phyloP scores from a whole-genome alignment of 2,329 filamentous ascomycete genomes.

The Fusarium denticulatum region DNA sequence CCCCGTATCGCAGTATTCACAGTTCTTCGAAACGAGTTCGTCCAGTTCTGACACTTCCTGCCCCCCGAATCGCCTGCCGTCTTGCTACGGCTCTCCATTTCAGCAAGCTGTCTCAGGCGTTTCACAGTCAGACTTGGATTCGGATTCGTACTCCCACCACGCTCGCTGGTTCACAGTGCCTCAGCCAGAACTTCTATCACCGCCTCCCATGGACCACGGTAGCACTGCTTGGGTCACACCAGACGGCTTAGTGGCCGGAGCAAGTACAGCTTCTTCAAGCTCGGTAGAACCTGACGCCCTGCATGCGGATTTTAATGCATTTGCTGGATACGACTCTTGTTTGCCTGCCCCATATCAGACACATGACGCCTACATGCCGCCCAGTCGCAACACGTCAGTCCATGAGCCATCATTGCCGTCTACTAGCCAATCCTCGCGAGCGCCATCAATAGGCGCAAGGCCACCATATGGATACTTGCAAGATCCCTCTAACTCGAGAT shows the following conservation, averaged over 20 bases:
- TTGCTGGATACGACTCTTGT: slow-evolving; percentile 57
- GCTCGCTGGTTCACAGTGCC: slow-evolving; percentile 45
- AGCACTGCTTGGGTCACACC: slow-evolving; percentile 55
- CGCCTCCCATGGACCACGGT: slow-evolving; percentile 52
- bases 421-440: slow-evolving; percentile 27
- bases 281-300: slow-evolving; percentile 57
- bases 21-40: slow-evolving; percentile 37
- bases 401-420: slow-evolving; percentile 35
- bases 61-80: slow-evolving; percentile 49
- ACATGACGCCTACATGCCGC: slow-evolving; percentile 58
- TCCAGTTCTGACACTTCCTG: slow-evolving; percentile 47
- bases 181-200: slow-evolving; percentile 29
- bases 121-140: slow-evolving; percentile 53
- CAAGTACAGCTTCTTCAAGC: slow-evolving; percentile 48
- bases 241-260: slow-evolving; percentile 51
- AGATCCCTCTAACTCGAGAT: slow-evolving; percentile 30
- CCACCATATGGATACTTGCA: slow-evolving; percentile 41
- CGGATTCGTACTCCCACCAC: slow-evolving; percentile 52
- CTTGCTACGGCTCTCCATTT: slow-evolving; percentile 59
- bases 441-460: slow-evolving; percentile 27
- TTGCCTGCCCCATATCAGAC: slow-evolving; percentile 54
- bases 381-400: slow-evolving; percentile 42
- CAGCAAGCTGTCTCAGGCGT: slow-evolving; percentile 55
- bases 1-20: slow-evolving; percentile 50
- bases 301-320: slow-evolving; percentile 62